Evolutionary conservation across 805 yeast genomes (phyloP), one percentile per base, ranked within the genome.

Genomic region (Candida montana): DNA sequence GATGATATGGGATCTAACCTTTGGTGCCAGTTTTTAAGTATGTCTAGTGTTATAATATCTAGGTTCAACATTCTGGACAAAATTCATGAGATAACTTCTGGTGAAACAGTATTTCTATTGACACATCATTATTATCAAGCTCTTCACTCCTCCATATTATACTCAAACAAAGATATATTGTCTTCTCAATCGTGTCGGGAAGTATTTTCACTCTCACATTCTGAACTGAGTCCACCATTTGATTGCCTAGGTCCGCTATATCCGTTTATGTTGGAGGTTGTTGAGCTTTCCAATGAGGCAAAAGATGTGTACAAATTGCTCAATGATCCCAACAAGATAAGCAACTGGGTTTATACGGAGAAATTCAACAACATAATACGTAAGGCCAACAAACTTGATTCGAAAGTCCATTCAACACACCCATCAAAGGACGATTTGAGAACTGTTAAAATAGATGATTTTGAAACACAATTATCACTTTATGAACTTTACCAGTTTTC

Each of bases 401-500:
- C 29, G 16, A 36, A n/a, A 30, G 30, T 36, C 20, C 33, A 36
- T 24, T 16, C 29, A 15, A 36, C 39, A 7, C 39, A 36, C 16
- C 39, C 39, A 15, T 36, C 39, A 21, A 36, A 36, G 23, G 12
- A 36, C 21, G 39, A 30, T 36, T 23, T 36, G 15, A 36, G 39
- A 30, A 36, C 39, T 15, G 21, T 36, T 11, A 36, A 36, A 16
- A 36, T 36, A 16, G 33, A 36, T 19, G 29, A 36, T 15, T 36
- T 36, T 23, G 39, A 36, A 21, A 18, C 29, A 21, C 39, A 36
- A 21, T 29, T 36, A 16, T 36, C 39, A 15, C 39, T 36, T 21
- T 36, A 36, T 36, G 39, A 36, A 21, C 15, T 36, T 16, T 36
- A 36, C 20, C 39, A 36, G 21, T 36, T 36, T 18, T 20, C 39